Evolutionary conservation across 192 early-diverging fungal genomes (phyloP), one percentile per base, ranked within the genome.

Genomic region (Coemansia biformis): DNA sequence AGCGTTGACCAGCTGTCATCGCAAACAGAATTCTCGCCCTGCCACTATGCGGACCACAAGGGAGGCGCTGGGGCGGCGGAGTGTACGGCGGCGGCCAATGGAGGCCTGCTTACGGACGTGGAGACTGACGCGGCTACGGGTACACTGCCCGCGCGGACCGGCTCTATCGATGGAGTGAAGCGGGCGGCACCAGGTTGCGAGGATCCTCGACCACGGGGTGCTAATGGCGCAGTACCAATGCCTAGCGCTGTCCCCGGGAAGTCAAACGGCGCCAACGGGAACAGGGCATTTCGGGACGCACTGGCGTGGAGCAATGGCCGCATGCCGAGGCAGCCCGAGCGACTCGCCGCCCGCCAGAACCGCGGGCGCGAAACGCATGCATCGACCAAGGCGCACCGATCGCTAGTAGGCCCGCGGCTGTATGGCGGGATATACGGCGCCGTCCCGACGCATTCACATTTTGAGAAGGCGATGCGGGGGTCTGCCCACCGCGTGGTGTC

Each of bases 401-500:
- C 57, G 14, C 46, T 66, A 12, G 34, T 62, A 10, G 58, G 66
- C 18, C 43, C 58, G 24, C 70, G 59, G 41, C 26, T 59, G 14
- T 54, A 54, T 17, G 23, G 44, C 32, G 28, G 41, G 19, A 19
- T 50, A 12, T 47, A 40, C 17, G 38, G 18, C 13, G 28, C 41
- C 4, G 53, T 45, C 15, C 41, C 58, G 2, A 40, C 32, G 10
- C 50, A 48, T 12, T 53, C 63, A 1, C 47, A 66, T 37, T 48
- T 66, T 15, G 58, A 64, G n/a, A 58, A 62, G 34, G 48, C 24
- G 7, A 73, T 73, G 69, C 69, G 69, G 14, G 46, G 57, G 40
- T 62, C 63, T 6, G 43, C 64, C n/a, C 69, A 73, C n/a, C 43
- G 54, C 4, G 18, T 73, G n/a, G 59, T 73, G 10, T 60, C 69